phyloP scores from a whole-genome alignment of 495 filamentous ascomycete species.

The Talaromyces ruber region DNA sequence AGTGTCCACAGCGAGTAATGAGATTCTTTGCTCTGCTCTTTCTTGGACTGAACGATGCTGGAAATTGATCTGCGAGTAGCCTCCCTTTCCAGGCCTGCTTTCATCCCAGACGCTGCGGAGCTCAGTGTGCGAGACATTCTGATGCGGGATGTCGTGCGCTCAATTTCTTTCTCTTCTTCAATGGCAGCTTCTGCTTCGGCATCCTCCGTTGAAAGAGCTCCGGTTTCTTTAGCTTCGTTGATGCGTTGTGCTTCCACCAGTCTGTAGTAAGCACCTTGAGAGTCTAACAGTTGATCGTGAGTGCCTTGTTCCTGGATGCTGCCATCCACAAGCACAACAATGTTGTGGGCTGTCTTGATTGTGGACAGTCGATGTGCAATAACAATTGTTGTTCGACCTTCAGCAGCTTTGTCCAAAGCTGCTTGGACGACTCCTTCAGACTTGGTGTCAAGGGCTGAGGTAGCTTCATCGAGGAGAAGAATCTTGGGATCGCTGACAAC shows the following conservation, averaged over 20 bases:
- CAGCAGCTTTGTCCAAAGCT: constrained; percentile 76
- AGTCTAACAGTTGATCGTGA: constrained; percentile 59
- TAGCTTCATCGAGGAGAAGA: constrained; percentile 89
- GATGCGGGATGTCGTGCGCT: constrained; percentile 16
- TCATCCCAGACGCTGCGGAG: constrained; percentile 19
- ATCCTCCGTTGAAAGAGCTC: constrained; percentile 22
- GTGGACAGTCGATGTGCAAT: constrained; percentile 94
- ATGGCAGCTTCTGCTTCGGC: constrained; percentile 22
- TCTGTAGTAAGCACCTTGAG: constrained; percentile 56
- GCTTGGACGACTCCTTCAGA: constrained; percentile 93
- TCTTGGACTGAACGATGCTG: constrained; percentile 54
- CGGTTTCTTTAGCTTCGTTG: constrained; percentile 53
- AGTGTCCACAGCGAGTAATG: constrained; percentile 74
- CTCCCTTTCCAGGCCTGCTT: constrained; percentile 34
- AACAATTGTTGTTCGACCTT: constrained; percentile 91
- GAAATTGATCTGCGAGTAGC: constrained; percentile 65
- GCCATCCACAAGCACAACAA: constrained; percentile 84
- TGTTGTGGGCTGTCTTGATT: constrained; percentile 89
- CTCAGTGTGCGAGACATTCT: constrained; percentile 13
- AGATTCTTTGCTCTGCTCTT: constrained; percentile 31
- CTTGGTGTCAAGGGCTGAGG: constrained; percentile 89
- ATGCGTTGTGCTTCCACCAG: constrained; percentile 77
- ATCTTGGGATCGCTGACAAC: constrained; percentile 95
- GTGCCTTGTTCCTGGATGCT: constrained; percentile 83
- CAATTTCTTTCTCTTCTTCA: constrained; percentile 12